Percentiles rank a stretch among this genome's conserved stretches.
Evolutionary conservation across 2,329 filamentous ascomycete species (phyloP).

Genomic region (Fusarium bulbicola): DNA sequence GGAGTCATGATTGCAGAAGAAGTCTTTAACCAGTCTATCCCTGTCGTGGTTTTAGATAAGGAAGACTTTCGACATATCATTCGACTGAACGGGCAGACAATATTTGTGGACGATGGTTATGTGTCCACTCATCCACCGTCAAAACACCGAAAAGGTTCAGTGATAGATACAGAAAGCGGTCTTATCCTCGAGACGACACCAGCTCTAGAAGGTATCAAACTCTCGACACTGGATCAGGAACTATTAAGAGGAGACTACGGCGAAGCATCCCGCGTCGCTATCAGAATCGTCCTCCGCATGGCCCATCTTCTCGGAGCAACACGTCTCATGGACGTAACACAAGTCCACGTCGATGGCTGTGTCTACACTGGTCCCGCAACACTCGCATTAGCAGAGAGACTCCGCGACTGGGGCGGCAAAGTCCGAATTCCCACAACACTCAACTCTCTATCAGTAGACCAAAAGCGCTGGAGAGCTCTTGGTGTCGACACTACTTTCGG

Average conservation of each 20-base stretch:
- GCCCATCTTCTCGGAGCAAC: constrained; percentile 19
- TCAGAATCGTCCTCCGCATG: constrained; percentile 28
- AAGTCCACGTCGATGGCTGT: constrained; percentile 26
- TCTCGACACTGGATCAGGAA: constrained; percentile 16
- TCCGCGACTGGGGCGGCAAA: constrained; percentile 26
- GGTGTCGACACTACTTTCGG: constrained; percentile 19
- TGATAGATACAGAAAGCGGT: not conserved
- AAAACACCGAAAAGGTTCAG: not conserved
- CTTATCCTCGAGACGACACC: constrained; percentile 3
- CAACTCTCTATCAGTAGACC: constrained; percentile 31
- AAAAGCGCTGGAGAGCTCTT: constrained; percentile 29
- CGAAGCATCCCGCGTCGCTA: constrained; percentile 12
- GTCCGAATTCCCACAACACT: constrained; percentile 28
- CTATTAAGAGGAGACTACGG: constrained; percentile 19
- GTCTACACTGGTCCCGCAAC: constrained; percentile 41
- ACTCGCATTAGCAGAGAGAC: constrained; percentile 15
- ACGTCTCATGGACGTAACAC: constrained; percentile 29
- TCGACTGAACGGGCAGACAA: not conserved
- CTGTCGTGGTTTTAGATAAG: constrained; percentile 46
- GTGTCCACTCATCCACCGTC: not conserved
- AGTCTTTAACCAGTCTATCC: constrained; percentile 52
- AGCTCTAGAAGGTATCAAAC: constrained; percentile 27
- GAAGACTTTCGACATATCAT: constrained; percentile 26
- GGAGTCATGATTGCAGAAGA: constrained; percentile 55
- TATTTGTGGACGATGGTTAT: constrained; percentile 13